Evolutionary conservation across 2,329 filamentous ascomycete species (phyloP), one percentile per base, ranked within the genome.

Genomic region (Sarocladiaceae sp.): DNA sequence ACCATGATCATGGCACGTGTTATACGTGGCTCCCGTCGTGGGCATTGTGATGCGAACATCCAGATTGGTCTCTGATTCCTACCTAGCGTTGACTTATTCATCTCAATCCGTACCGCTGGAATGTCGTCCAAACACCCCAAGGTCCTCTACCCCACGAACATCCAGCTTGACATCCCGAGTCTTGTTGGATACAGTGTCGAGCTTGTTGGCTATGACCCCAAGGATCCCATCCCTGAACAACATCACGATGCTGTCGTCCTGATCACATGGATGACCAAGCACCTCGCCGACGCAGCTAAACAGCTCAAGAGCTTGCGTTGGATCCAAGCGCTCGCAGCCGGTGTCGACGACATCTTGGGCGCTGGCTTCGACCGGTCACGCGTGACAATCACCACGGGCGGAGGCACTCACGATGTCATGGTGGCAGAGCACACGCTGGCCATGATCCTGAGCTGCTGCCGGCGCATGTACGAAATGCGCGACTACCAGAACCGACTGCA

Each of bases 251-350:
- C 76, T 53, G 68, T 74, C 20, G 62, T 75, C 51, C 68, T 80
- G 37, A 59, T 80, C 2, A 77, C 76, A 4, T 80, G 76, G 76
- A 57, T 63, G 56, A 49, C 72, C 15, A 58, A 60, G 10, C 78
- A 78, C 62, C 73, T 80, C 45, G 59, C 65, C 18, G 72, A 78
- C 54, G 76, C 75, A 43, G 71, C 69, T 3, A 51, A 55, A 45
- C 68, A 69, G 45, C 63, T 78, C 57, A 69, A 66, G 42, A 71
- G 74, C 34, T 64, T 80, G 21, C 64, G 64, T 46, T 80, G 76
- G 75, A 79, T 80, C 59, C 76, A 80, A 53, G 76, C 73, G 0
- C 73, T 80, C 33, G 76, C 76, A 21, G 76, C 76, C 3, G 76
- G 76, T 0, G 76, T 76, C 49, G 80, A 80, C 55, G 76, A 80